Evolutionary conservation across 768 basidiomycete species (phyloP).

Genomic region (Tubosaeta brunneosetosa): DNA sequence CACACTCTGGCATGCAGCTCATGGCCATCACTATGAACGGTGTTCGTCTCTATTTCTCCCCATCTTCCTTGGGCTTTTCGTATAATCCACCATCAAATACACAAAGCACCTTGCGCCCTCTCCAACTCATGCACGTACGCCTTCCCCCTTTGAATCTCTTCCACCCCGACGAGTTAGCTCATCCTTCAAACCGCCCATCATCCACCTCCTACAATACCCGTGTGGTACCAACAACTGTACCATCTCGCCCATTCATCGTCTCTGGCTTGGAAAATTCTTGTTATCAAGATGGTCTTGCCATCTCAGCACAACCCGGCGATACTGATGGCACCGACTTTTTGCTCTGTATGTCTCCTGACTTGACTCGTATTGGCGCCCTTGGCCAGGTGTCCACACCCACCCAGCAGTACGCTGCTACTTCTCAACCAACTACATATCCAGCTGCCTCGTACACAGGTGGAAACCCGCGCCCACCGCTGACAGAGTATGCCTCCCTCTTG

Average conservation of each 20-base stretch:
- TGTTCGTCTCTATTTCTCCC: constrained; percentile 78
- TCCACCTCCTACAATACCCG: constrained; percentile 46
- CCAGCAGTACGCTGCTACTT: constrained; percentile 32
- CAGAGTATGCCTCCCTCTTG: constrained; percentile 75
- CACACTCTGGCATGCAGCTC: constrained; percentile 66
- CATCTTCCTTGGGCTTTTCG: constrained; percentile 46
- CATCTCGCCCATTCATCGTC: constrained; percentile 55
- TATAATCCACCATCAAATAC: constrained; percentile 35
- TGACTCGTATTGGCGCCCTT: constrained; percentile 64
- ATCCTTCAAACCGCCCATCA: constrained; percentile 43
- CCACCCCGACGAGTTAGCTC: constrained; percentile 68
- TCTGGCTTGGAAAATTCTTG: constrained; percentile 57
- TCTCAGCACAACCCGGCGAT: constrained; percentile 73
- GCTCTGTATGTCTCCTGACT: constrained; percentile 70
- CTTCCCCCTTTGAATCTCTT: constrained; percentile 71
- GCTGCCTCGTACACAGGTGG: constrained; percentile 37
- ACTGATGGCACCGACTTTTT: constrained; percentile 70
- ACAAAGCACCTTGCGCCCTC: constrained; percentile 31
- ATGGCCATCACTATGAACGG: constrained; percentile 80
- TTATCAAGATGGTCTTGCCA: constrained; percentile 60
- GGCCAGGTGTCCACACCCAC: constrained; percentile 54
- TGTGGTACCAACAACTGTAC: constrained; percentile 37
- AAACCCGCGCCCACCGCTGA: constrained; percentile 56
- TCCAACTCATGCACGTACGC: constrained; percentile 75
- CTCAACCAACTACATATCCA: constrained; percentile 38